Evolutionary conservation across 225 moss, liverwort and hornwort genomes (phyloP).

Genomic region (Antitrichia curtipendula): DNA sequence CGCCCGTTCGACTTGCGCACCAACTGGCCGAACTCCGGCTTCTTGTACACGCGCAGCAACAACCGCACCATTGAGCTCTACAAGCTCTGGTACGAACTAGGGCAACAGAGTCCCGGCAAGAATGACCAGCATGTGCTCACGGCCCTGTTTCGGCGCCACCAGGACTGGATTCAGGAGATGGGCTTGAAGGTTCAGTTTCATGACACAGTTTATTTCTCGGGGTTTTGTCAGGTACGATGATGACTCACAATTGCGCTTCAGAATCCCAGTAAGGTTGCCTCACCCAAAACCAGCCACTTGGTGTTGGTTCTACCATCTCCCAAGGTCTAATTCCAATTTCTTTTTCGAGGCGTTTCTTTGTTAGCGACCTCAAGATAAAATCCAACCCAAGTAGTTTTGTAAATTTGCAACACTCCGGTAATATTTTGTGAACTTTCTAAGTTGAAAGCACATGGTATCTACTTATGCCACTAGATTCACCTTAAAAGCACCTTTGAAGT

Average conservation of each 20-base stretch:
- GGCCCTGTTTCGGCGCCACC: constrained; percentile 2
- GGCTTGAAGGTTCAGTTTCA: constrained; percentile 44
- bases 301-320: neutral
- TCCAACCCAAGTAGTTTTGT: rapidly evolving
- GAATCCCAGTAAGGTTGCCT: neutral
- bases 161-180: constrained; percentile 2
- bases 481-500: neutral
- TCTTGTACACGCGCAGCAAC: constrained; percentile 56
- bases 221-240: constrained; percentile 47
- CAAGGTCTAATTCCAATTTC: neutral
- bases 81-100: constrained; percentile 41
- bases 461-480: neutral
- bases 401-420: neutral
- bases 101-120: constrained; percentile 19
- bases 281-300: neutral
- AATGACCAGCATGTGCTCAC: constrained; percentile 84
- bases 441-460: neutral
- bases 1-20: constrained; percentile 6
- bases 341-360: neutral
- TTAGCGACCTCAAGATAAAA: neutral
- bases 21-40: constrained; percentile 59
- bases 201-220: constrained; percentile 53
- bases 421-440: neutral
- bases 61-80: constrained; percentile 45
- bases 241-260: neutral